Conservation (phyloP, 176 grass and related monocot species). For the Rhynchospora breviuscula region DNA sequence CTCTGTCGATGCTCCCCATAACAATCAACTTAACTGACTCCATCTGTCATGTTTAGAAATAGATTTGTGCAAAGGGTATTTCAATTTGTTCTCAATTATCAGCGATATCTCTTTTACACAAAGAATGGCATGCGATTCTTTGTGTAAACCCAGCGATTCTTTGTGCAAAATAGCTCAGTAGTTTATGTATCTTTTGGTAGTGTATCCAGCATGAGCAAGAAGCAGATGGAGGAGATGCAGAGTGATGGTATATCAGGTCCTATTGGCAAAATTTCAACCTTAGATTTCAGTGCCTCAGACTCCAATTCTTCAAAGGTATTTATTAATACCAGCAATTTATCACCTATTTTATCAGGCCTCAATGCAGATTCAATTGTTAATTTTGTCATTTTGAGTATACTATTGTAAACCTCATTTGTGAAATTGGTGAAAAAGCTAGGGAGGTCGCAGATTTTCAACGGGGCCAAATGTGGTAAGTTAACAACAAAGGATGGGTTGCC, state of each 20-base stretch:
- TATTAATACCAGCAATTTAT: slow-evolving; percentile 32
- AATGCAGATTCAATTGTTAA: slow-evolving; percentile 14
- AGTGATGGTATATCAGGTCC: slow-evolving; percentile 27
- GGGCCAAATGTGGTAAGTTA: slow-evolving; percentile 32
- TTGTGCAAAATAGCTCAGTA: slow-evolving; percentile 32
- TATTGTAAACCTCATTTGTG: background rate
- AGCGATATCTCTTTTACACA: too few species aligned
- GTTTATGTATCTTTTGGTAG: slow-evolving; percentile 60
- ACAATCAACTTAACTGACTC: too few species aligned
- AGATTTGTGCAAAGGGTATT: too few species aligned
- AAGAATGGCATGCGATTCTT: too few species aligned
- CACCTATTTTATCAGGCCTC: background rate
- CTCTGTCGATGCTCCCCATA: too few species aligned
- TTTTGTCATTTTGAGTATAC: background rate
- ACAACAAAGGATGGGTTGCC: slow-evolving; percentile 33
- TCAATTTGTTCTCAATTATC: too few species aligned
- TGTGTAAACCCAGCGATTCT: too few species aligned
- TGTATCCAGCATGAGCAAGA: background rate
- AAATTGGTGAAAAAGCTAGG: slow-evolving; percentile 29
- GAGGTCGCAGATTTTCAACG: slow-evolving; percentile 36
- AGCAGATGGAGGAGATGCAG: slow-evolving; percentile 35
- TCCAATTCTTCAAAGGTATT: slow-evolving; percentile 55
- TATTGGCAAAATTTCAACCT: slow-evolving; percentile 25
- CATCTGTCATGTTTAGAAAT: too few species aligned
- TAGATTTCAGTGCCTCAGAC: slow-evolving; percentile 9